Conservation (phyloP, 306 rosid species). For the Lablab purpureus region DNA sequence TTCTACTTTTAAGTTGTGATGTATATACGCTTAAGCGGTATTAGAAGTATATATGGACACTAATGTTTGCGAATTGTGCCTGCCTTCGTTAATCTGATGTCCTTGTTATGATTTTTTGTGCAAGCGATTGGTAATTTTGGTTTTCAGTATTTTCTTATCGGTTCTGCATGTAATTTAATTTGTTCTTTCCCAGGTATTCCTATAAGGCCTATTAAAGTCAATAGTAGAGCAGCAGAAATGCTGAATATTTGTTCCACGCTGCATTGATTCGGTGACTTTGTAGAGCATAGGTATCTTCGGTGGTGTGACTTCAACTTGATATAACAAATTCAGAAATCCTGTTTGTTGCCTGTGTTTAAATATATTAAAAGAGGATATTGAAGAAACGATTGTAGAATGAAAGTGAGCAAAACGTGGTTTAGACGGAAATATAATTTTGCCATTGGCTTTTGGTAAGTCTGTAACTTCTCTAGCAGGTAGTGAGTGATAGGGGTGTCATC, state of each 20-base stretch:
- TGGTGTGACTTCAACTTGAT: conserved; percentile 8
- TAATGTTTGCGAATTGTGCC: neutral
- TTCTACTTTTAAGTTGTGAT: conserved; percentile 6
- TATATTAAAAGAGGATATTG: conserved; percentile 42
- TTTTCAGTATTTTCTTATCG: conserved; percentile 25
- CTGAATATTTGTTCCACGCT: conserved; percentile 37
- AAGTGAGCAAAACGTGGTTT: conserved; percentile 43
- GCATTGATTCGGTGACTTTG: conserved; percentile 38
- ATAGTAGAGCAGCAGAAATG: conserved; percentile 36
- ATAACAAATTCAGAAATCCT: conserved; percentile 30
- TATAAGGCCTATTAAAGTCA: conserved; percentile 31
- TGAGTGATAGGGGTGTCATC: conserved; percentile 35
- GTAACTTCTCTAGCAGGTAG: conserved; percentile 34
- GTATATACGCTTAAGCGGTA: neutral
- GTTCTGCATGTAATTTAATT: conserved; percentile 36
- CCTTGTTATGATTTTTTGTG: neutral
- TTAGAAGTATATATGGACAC: neutral
- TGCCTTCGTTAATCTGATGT: neutral
- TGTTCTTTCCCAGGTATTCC: conserved; percentile 9
- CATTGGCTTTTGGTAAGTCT: conserved; percentile 45
- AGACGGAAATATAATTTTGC: conserved; percentile 28
- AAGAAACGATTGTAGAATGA: conserved; percentile 39
- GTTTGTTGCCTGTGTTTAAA: conserved; percentile 32
- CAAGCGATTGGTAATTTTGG: conserved; percentile 17
- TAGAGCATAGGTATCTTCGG: conserved; percentile 29